Evolutionary conservation across 1,284 basidiomycete genomes (phyloP).

Genomic region (Porogramme epimiltina): DNA sequence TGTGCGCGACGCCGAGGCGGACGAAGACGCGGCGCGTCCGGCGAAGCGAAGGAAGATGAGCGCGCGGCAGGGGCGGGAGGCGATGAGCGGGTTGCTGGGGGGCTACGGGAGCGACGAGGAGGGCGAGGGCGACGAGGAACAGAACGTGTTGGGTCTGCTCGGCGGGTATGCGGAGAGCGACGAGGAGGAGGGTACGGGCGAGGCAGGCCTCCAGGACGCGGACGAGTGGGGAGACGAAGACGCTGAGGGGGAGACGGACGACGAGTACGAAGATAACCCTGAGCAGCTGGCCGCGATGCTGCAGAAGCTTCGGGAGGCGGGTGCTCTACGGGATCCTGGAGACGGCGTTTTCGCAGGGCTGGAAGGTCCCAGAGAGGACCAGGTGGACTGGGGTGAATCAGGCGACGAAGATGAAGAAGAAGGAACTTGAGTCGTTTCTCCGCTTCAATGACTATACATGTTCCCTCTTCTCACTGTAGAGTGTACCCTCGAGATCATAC

Average conservation of each 20-base stretch:
- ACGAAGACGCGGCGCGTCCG: constrained; percentile 30
- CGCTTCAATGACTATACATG: too few relatives aligned
- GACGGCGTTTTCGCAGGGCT: constrained; percentile 24
- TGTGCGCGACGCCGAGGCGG: constrained; percentile 31
- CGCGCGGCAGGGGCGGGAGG: constrained; percentile 49
- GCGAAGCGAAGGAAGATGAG: constrained; percentile 58
- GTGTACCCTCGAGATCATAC: too few relatives aligned
- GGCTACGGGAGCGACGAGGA: constrained; percentile 67
- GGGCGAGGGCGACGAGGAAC: constrained; percentile 31
- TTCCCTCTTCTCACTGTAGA: too few relatives aligned
- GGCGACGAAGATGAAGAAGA: constrained; percentile 38
- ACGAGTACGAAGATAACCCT: constrained; percentile 35
- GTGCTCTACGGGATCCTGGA: constrained; percentile 33
- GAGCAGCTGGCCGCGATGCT: constrained; percentile 52
- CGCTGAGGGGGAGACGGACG: constrained; percentile 31
- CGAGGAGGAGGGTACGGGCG: constrained; percentile 2
- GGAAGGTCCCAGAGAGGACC: constrained; percentile 47
- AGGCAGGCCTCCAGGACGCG: constrained; percentile 1
- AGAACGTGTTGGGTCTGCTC: constrained; percentile 46
- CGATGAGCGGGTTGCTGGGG: constrained; percentile 59
- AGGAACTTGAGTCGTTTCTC: too few relatives aligned
- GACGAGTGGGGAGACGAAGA: constrained; percentile 31
- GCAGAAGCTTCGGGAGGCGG: constrained; percentile 50
- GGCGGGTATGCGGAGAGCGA: constrained; percentile 57
- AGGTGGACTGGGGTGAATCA: constrained; percentile 65